Conservation (phyloP, 176 grass and related monocot species). For the Bothriochloa decipiens region DNA sequence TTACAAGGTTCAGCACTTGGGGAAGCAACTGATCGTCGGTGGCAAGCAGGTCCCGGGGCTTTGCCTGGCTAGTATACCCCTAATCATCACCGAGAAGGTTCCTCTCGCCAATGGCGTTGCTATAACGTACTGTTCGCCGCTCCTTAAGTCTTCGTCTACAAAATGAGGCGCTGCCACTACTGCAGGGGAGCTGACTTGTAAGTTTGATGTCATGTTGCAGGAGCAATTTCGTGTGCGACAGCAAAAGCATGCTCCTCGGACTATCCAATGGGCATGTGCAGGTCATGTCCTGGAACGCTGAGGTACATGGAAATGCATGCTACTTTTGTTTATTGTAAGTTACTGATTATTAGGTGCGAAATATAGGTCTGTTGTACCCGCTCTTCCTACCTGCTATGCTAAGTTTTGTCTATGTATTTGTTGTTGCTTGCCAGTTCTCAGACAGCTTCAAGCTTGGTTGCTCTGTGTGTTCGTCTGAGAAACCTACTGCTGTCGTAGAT, state of each 20-base stretch:
- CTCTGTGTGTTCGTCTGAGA: conserved; percentile 50
- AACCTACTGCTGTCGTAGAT: conserved; percentile 44
- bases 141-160: not conserved
- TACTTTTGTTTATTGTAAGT: conserved; percentile 58
- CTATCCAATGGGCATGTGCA: conserved; percentile 88
- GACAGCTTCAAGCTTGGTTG: conserved; percentile 80
- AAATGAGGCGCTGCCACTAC: not conserved
- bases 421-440: conserved; percentile 65
- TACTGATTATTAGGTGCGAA: conserved; percentile 26
- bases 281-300: conserved; percentile 89
- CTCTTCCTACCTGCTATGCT: conserved; percentile 33
- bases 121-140: conserved; percentile 61
- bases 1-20: conserved; percentile 84
- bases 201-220: conserved; percentile 47
- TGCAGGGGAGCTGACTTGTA: conserved; percentile 14
- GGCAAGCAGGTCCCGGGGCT: conserved; percentile 79
- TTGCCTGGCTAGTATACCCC: conserved; percentile 66
- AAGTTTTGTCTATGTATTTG: conserved; percentile 36
- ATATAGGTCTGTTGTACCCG: conserved; percentile 3
- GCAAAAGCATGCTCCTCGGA: conserved; percentile 85
- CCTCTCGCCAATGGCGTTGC: conserved; percentile 67
- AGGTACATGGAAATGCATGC: conserved; percentile 76
- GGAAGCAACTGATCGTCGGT: conserved; percentile 81
- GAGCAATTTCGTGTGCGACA: conserved; percentile 92
- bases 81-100: conserved; percentile 75